Evolutionary conservation across 192 early-diverging fungal genomes (phyloP).

Genomic region (Coemansia sp.): DNA sequence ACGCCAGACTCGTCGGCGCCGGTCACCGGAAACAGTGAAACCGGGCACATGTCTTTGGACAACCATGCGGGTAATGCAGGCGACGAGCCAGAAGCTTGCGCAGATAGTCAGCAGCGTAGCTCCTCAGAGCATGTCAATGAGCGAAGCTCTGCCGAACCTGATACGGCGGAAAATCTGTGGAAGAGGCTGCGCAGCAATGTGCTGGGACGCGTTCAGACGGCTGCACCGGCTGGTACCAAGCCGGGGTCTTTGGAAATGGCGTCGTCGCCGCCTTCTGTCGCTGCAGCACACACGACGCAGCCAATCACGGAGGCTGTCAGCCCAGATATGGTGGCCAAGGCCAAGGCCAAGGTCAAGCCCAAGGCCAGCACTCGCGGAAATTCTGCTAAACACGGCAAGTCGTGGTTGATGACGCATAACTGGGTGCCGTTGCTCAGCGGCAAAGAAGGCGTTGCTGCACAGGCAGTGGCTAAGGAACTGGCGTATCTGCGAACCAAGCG

Average conservation of each 20-base stretch:
- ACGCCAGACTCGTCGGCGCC: slow-evolving; percentile 4
- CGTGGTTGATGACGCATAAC: slow-evolving; percentile 1
- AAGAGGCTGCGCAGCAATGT: slow-evolving; percentile 46
- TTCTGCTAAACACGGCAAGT: neutral
- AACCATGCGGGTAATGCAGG: neutral
- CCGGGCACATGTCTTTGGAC: neutral
- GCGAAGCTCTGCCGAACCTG: slow-evolving; percentile 7
- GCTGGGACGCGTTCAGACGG: slow-evolving; percentile 35
- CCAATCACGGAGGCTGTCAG: neutral
- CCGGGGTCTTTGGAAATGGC: neutral
- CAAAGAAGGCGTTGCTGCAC: slow-evolving; percentile 14
- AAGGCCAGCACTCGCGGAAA: neutral
- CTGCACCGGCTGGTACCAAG: neutral
- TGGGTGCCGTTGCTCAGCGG: slow-evolving; percentile 13
- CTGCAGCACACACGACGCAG: neutral
- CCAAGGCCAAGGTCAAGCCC: neutral
- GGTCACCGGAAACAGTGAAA: neutral
- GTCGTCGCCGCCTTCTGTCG: neutral
- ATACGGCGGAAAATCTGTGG: slow-evolving; percentile 41
- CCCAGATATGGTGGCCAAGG: neutral
- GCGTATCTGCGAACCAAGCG: slow-evolving; percentile 32
- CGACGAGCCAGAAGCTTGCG: neutral
- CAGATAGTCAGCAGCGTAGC: neutral
- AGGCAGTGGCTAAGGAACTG: slow-evolving; percentile 20
- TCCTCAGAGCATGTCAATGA: slow-evolving; percentile 16